These are phyloP conservation scores for Penstemon eatonii DNA, from an alignment of 257 asterid species.

Conservation along the genomic window DNA sequence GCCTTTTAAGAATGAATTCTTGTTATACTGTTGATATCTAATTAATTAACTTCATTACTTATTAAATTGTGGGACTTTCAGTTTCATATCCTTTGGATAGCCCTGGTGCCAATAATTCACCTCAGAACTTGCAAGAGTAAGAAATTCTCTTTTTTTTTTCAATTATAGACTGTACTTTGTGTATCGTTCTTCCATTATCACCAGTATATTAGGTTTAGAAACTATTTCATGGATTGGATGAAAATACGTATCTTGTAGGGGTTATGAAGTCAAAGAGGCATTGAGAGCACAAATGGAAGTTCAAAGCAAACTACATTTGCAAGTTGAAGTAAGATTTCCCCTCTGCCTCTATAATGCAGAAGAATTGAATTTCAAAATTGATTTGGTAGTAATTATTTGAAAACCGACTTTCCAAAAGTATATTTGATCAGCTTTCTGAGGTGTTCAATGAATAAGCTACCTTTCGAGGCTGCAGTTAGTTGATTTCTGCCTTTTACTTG, in stretches of 20 bases:
- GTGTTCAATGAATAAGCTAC: too few species aligned
- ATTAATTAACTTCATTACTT: background rate
- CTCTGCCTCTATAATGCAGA: background rate
- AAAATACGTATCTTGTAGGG: constrained; percentile 42
- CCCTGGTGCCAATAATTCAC: constrained; percentile 53
- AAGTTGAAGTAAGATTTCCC: constrained; percentile 71
- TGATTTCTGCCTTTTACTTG: constrained; percentile 3
- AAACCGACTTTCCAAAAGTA: too few species aligned
- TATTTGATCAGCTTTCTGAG: background rate
- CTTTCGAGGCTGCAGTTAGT: too few species aligned
- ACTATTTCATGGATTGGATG: constrained; percentile 19
- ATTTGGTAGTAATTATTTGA: background rate
- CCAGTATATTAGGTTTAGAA: background rate
- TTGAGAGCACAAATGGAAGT: constrained; percentile 95
- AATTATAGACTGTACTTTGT: background rate
- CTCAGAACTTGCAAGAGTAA: constrained; percentile 71
- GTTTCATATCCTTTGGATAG: constrained; percentile 66
- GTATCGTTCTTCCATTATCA: background rate
- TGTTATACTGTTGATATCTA: too few species aligned
- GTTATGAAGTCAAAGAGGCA: constrained; percentile 90
- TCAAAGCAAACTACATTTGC: constrained; percentile 82
- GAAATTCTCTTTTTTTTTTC: constrained; percentile 28
- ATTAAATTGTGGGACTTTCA: constrained; percentile 35
- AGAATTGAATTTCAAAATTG: background rate
- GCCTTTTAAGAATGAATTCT: background rate